phyloP scores from a whole-genome alignment of 2,329 filamentous ascomycete genomes.

The Zopfia rhizophila region DNA sequence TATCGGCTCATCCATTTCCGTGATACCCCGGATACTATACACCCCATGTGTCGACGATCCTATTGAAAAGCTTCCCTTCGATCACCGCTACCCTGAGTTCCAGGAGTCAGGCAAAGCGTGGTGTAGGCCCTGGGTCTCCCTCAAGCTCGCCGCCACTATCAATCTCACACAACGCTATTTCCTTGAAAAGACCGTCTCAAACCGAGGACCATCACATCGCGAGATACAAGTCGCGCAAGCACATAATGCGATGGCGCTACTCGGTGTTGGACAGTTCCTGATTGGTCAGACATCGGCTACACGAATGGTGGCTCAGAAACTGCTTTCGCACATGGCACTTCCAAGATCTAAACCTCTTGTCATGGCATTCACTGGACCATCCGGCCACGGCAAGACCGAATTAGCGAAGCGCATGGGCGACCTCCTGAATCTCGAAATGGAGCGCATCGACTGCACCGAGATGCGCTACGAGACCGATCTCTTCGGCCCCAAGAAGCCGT shows the following conservation, averaged over 20 bases:
- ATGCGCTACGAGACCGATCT: slow-evolving; percentile 53
- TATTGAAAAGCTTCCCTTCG: too few species aligned
- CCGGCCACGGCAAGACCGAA: slow-evolving; percentile 25
- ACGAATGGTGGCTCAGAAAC: slow-evolving; percentile 2
- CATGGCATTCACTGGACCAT: slow-evolving; percentile 21
- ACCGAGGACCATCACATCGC: not conserved
- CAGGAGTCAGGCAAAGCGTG: too few species aligned
- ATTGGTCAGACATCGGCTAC: slow-evolving; percentile 8
- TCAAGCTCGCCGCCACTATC: not conserved
- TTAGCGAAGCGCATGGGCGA: slow-evolving; percentile 17
- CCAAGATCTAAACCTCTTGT: slow-evolving; percentile 11
- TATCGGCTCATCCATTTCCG: slow-evolving; percentile 4
- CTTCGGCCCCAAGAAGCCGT: slow-evolving; percentile 55
- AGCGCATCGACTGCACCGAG: slow-evolving; percentile 21
- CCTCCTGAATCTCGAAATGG: slow-evolving; percentile 14
- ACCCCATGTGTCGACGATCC: not conserved
- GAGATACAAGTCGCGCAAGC: slow-evolving; percentile 4
- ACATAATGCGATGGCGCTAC: slow-evolving; percentile 4
- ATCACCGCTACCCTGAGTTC: too few species aligned
- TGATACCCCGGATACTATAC: slow-evolving; percentile 8
- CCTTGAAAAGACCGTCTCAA: not conserved
- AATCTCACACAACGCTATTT: slow-evolving; percentile 1
- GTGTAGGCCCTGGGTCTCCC: not conserved
- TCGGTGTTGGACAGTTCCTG: slow-evolving; percentile 7
- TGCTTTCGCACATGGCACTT: slow-evolving; percentile 2